A percentile compares a stretch with the other conserved stretches of the same genome.
Evolutionary conservation across 164 flowering plant genomes (phyloP).

Genomic region (Hamamelis virginiana): DNA sequence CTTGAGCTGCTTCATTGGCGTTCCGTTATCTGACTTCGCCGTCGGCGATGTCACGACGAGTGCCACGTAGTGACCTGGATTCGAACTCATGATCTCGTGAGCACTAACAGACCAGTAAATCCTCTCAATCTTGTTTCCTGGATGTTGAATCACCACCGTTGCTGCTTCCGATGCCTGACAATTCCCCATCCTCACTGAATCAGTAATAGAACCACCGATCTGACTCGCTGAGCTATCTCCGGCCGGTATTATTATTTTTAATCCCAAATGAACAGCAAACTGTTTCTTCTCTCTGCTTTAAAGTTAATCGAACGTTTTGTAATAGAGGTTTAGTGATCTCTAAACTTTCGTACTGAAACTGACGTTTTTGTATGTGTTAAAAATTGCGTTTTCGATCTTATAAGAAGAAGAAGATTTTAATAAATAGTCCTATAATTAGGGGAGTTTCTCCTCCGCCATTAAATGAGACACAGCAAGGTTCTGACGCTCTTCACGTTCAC

Average conservation of each 20-base stretch:
- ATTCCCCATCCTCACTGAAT: constrained; percentile 63
- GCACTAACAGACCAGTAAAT: constrained; percentile 63
- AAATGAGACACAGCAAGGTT: too few relatives aligned
- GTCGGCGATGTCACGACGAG: constrained; percentile 36
- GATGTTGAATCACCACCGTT: constrained; percentile 61
- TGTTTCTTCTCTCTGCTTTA: not conserved
- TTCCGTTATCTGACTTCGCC: constrained; percentile 28
- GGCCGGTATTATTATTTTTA: too few relatives aligned
- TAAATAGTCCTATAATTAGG: too few relatives aligned
- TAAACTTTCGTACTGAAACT: too few relatives aligned
- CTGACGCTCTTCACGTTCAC: too few relatives aligned
- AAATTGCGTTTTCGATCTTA: too few relatives aligned
- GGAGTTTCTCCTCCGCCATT: too few relatives aligned
- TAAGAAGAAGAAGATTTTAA: too few relatives aligned
- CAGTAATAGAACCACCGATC: not conserved
- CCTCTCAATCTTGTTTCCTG: constrained; percentile 49
- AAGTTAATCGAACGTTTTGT: not conserved
- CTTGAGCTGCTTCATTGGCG: constrained; percentile 58
- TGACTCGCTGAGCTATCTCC: not conserved
- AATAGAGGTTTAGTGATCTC: too few relatives aligned
- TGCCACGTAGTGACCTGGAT: constrained; percentile 81
- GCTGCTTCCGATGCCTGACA: constrained; percentile 82
- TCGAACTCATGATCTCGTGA: constrained; percentile 53
- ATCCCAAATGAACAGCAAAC: not conserved
- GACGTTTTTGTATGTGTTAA: too few relatives aligned